Conservation (phyloP, 2,329 filamentous ascomycete genomes). For the Mycosphaerella sp. region DNA sequence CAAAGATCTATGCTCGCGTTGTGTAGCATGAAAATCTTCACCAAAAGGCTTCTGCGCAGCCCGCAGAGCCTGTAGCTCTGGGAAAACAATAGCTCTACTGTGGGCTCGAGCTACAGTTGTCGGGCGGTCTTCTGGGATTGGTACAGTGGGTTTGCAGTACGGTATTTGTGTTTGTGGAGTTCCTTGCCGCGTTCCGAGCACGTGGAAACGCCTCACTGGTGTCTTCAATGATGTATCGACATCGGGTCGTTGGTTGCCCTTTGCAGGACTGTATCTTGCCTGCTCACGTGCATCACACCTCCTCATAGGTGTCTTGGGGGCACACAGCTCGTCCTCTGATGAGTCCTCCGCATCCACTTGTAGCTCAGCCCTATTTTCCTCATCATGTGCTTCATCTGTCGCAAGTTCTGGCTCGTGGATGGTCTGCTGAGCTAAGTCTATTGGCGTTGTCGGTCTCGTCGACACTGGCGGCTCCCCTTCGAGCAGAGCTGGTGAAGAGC, state of each 20-base stretch:
- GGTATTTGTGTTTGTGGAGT: conserved; percentile 29
- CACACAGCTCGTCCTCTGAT: conserved; percentile 32
- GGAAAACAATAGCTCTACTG: conserved; percentile 25
- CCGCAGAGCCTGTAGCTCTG: conserved; percentile 17
- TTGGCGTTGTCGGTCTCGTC: conserved; percentile 24
- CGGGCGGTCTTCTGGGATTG: conserved; percentile 17
- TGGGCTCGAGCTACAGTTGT: conserved; percentile 26
- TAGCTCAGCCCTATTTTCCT: conserved; percentile 12
- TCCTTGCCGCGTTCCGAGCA: conserved; percentile 19
- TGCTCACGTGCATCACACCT: conserved; percentile 22
- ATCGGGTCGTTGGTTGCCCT: conserved; percentile 9
- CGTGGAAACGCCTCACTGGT: conserved; percentile 18
- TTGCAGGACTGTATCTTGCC: conserved; percentile 18
- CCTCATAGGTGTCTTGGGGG: conserved; percentile 33
- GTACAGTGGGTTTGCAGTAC: conserved; percentile 18
- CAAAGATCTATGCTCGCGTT: neutral
- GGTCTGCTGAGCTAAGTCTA: conserved; percentile 14
- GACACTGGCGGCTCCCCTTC: conserved; percentile 23
- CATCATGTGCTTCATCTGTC: conserved; percentile 2
- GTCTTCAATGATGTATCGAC: conserved; percentile 19
- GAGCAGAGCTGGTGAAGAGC: neutral
- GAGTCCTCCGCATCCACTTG: conserved; percentile 4
- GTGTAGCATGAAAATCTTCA: too few relatives aligned
- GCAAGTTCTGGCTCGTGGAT: conserved; percentile 1
- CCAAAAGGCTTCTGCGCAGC: neutral